Evolutionary conservation across 306 rosid genomes (phyloP).

Genomic region (Prunus mongolica): DNA sequence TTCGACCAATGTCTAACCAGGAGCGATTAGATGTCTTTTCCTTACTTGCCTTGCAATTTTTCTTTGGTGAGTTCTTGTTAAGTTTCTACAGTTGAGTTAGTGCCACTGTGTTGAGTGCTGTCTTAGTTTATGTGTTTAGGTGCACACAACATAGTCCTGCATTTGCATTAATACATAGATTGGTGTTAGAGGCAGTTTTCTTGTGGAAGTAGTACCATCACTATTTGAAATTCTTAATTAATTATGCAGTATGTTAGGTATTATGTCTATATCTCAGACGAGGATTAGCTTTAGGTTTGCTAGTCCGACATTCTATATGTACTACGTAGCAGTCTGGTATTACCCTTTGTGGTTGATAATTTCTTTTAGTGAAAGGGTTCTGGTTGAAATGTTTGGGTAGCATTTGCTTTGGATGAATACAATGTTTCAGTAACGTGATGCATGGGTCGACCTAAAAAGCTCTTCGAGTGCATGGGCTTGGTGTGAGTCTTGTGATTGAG

Average conservation of each 20-base stretch:
- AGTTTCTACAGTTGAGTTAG: not conserved
- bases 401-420: not conserved
- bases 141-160: not conserved
- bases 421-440: not conserved
- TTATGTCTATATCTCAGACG: not conserved
- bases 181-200: not conserved
- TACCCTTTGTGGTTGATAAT: not conserved
- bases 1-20: slow-evolving; percentile 10
- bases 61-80: not conserved
- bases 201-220: not conserved
- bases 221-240: not conserved
- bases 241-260: not conserved
- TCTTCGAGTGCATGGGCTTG: not conserved
- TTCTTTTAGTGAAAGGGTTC: not conserved
- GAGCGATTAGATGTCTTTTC: not conserved
- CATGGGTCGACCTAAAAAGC: not conserved
- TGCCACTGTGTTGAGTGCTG: not conserved
- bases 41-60: not conserved
- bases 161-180: not conserved
- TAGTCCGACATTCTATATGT: not conserved
- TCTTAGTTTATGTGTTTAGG: not conserved
- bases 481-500: not conserved
- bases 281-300: not conserved
- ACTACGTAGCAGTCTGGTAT: not conserved
- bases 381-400: not conserved